Evolutionary conservation across 2,329 filamentous ascomycete genomes (phyloP), one percentile per base, ranked within the genome.

Genomic region (Dactylellina drechsleri): DNA sequence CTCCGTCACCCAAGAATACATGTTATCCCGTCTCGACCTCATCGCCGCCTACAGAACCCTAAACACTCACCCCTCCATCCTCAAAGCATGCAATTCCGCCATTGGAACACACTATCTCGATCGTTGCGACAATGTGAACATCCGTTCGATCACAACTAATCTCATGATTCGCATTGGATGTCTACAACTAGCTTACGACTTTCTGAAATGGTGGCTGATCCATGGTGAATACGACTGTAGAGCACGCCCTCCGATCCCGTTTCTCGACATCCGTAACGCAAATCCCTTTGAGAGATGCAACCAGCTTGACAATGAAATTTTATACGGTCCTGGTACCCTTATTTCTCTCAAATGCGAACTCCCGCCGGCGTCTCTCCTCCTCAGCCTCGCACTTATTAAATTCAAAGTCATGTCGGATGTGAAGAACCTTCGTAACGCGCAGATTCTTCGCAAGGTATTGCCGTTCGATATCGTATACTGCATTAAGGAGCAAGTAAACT

Each of bases 221-320:
- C 57, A 70, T 41, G 52, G 58, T 8, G 66, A 70, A 43, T 70
- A 70, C 58, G 66, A 49, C 47, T 70, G 66, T 23, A n/a, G 4
- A 18, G 26, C 40, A 15, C 43, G 31, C 28, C 26, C 57, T n/a
- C 40, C 66, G 10, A 1, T 12, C 4, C 66, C 66, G 10, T 70
- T 62, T 23, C 28, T 70, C 2, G 13, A 49, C 36, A 28, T 70
- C 23, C 57, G 57, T 13, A 49, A 58, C 3, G 6, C 57, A 0
- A 26, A 70, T 58, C 23, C 50, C n/a, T 57, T 70, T 3, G 58
- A 70, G 18, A 31, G 31, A 12, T 57, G 23, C 52, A 15, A 31
- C 23, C 15, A 18, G 8, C 53, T 56, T 20, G 53, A 8, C 13
- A 6, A 36, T 20, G 16, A 36, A 8, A 36, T 36, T 10, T 10